Evolutionary conservation across 108 stramenopile genomes (phyloP), one percentile per base, ranked within the genome.

Genomic region (Skeletonema costatum): DNA sequence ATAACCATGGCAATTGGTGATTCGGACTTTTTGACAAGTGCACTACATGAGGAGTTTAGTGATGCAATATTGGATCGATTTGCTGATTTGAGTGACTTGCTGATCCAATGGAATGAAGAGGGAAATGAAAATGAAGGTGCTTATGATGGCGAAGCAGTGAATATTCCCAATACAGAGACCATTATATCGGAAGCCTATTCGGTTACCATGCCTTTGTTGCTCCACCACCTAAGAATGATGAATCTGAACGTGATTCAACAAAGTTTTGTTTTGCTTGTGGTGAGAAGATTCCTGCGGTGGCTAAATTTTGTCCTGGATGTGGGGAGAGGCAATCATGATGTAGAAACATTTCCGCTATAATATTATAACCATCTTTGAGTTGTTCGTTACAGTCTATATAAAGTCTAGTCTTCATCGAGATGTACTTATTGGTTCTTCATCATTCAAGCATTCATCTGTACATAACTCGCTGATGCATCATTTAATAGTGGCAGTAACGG

Each of bases 201-300:
- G 56, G 10, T 36, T 36, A 58, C 9, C 0, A 25, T 58, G 56
- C 19, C 56, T 21, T 25, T 8, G 19, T 58, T 21, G 56, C 29
- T 21, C 56, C 25, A 10, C 5, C 4, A 62, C 13, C 0, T 31
- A 5, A 70, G 42, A 59, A 36, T 10, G 65, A n/a, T 48, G 60
- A 62, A 62, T 25, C 13, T 9, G 44, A 5, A 17, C 16, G n/a
- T 56, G 29, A 3, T 12, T 19, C 21, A 60, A n/a, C 48, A 46
- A 83, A 83, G 35, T 83, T 83, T 70, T 83, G 82, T 31, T 41
- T 79, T 42, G 78, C 67, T 25, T 83, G 82, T 36, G 82, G 82
- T 44, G 68, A 42, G 2, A 56, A 75, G 53, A 16, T 79, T 11
- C 82, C 82, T 1, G 9, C 50, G 29, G 73, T 78, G 10, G 82